Evolutionary conservation across 2,329 filamentous ascomycete species (phyloP).

Genomic region (Dothistroma septosporum): DNA sequence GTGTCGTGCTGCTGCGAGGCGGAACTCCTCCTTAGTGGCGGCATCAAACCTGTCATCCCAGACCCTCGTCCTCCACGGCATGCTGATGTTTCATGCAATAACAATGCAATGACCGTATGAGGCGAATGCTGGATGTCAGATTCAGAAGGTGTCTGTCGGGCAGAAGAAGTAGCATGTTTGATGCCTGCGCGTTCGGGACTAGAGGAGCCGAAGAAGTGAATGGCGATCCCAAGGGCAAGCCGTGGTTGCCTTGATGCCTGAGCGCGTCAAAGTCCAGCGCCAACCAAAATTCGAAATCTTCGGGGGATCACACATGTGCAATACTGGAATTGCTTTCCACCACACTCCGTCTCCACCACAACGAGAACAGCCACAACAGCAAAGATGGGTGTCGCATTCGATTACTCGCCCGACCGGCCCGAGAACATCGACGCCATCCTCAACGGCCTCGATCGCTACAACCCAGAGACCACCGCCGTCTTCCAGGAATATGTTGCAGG

Average conservation of each 20-base stretch:
- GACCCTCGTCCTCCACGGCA: background rate
- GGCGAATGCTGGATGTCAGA: background rate
- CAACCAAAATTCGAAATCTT: background rate
- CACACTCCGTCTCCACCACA: background rate
- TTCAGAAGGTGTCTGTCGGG: background rate
- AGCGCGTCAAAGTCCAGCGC: background rate
- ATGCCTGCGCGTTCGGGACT: background rate
- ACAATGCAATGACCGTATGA: background rate
- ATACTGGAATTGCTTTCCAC: background rate
- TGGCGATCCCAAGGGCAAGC: background rate
- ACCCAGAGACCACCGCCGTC: slow-evolving; percentile 87
- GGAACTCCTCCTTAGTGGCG: background rate
- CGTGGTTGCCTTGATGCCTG: background rate
- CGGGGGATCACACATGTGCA: background rate
- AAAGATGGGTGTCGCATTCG: slow-evolving; percentile 57
- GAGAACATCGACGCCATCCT: slow-evolving; percentile 90
- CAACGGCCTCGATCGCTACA: slow-evolving; percentile 96
- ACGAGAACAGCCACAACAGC: slow-evolving; percentile 2
- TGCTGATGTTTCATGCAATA: background rate
- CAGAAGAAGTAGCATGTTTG: background rate
- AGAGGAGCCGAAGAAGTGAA: background rate
- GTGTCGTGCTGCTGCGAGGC: background rate
- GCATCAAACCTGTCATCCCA: background rate
- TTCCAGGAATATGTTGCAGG: slow-evolving; percentile 93
- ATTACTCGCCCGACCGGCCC: slow-evolving; percentile 87